Evolutionary conservation across 768 basidiomycete genomes (phyloP), one percentile per base, ranked within the genome.

Genomic region (Collybiopsis confluens): DNA sequence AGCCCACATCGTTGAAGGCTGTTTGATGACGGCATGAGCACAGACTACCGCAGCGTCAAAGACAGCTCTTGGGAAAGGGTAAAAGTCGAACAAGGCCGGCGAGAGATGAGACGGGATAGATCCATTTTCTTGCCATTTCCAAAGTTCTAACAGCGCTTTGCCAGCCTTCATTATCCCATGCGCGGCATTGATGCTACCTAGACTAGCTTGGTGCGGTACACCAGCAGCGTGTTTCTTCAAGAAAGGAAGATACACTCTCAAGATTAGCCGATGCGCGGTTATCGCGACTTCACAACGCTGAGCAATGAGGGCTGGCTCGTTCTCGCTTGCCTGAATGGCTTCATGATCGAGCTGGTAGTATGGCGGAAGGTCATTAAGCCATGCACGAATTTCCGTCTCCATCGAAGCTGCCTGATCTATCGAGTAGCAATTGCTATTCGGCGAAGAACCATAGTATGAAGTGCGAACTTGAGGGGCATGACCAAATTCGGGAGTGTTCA

Each of bases 211-310:
- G 53, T 76, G 61, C 43, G 69, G 65, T 6, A 51, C 47, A n/a
- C 43, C 46, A 21, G 46, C 46, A 9, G 48, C 55, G 42, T 54
- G 44, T 38, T 59, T 61, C 2, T 73, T 70, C 56, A 89, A 66
- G 66, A 89, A 87, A 0, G 89, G 88, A n/a, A 82, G 62, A 63
- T 85, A 90, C 5, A 81, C 70, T 65, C 81, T 82, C 57, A 89
- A 68, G 51, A 87, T 71, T 49, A 90, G 63, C 36, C 80, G 68
- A 58, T 88, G 76, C 4, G 83, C 81, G 47, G 80, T 71, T 41
- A 87, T 76, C 1, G 76, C 74, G 45, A 90, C 68, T 58, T 88
- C 82, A 67, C 79, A 79, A 37, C 78, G 75, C 61, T 86, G 80
- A 10, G 73, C 73, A 45, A 73, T 62, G 27, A 82, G 70, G 9